These are phyloP conservation scores for Passiflora organensis DNA, from an alignment of 345 rosid species.

Conservation along the genomic window DNA sequence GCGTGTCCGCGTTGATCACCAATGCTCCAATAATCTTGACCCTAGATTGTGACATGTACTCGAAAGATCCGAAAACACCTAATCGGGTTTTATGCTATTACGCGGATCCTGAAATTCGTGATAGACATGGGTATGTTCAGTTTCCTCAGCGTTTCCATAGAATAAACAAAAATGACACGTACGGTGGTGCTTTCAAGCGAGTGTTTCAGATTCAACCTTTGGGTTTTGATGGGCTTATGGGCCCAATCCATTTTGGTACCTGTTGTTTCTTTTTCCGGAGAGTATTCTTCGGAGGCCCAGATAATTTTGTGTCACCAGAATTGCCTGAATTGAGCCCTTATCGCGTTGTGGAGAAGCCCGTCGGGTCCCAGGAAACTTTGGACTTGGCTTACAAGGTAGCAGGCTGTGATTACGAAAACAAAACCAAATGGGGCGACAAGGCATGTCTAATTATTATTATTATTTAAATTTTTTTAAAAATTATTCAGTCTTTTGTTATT, in stretches of 20 bases:
- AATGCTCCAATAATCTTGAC: conserved; percentile 65
- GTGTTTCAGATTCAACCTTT: conserved; percentile 32
- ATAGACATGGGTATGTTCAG: conserved; percentile 44
- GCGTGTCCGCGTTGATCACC: conserved; percentile 65
- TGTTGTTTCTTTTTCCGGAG: conserved; percentile 62
- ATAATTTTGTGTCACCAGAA: conserved; percentile 19
- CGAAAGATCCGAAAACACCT: conserved; percentile 59
- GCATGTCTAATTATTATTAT: conserved; percentile 15
- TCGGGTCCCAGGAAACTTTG: conserved; percentile 20
- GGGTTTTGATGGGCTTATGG: conserved; percentile 54
- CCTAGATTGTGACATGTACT: conserved; percentile 75
- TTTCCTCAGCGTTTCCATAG: conserved; percentile 64
- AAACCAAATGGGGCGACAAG: conserved; percentile 59
- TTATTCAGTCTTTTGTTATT: neutral
- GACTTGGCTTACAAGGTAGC: conserved; percentile 49
- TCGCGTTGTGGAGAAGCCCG: conserved; percentile 24
- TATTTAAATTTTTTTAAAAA: too few species aligned
- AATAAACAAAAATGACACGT: conserved; percentile 49
- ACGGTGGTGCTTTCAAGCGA: conserved; percentile 36
- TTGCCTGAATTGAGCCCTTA: conserved; percentile 31
- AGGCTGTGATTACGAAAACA: conserved; percentile 43
- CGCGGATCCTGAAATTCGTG: conserved; percentile 26
- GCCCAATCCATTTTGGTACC: conserved; percentile 49
- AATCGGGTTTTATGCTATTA: conserved; percentile 49
- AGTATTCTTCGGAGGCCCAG: conserved; percentile 48